Base-by-base conservation (phyloP, 345 rosid species). In the Camelina laxa region DNA sequence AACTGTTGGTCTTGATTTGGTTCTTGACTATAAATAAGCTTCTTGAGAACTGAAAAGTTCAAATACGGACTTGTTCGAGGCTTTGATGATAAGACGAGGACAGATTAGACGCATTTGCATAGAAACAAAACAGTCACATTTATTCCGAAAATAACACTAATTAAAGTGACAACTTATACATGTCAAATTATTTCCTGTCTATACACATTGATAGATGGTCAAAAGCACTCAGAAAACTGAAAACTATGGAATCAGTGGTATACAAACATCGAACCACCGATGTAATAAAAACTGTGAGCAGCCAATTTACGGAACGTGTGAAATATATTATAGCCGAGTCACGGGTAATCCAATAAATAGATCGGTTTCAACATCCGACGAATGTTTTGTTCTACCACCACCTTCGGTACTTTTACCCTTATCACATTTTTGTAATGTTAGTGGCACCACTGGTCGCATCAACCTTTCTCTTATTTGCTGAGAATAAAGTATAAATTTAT, bases 301-400 rank as follows among this genome's bases (percentile, higher is more conserved):
- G 56, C 15, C 24, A 17, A 27, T 19, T 60, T 50, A 62, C 19
- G 33, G 61, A 51, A 27, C 44, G 5, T 62, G 44, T 30, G 63
- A 20, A 44, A 33, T 45, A 33, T 45, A 35, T 69, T 64, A 64
- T 47, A 27, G 66, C 13, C 67, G 55, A 64, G 70, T 13, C 48
- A 47, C 55, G 4, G 87, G 84, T n/a, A 80, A 77, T 72, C 91
- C 89, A 36, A 89, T 81, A 61, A 76, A 82, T 75, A 87, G 62
- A 30, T 76, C 77, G 48, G 95, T 86, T 65, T 76, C 89, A 11
- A 84, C 83, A 48, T 80, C 91, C 10, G 83, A 53, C 33, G 80
- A 44, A 69, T 70, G 80, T 53, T 69, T 53, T 58, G 74, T 69
- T 68, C 65, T 56, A 58, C 36, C 47, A 63, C 60, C 58, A 27